A percentile compares a stretch with the other conserved stretches of the same genome.
Evolutionary conservation across 257 asterid genomes (phyloP).

Genomic region (Solanum etuberosum): DNA sequence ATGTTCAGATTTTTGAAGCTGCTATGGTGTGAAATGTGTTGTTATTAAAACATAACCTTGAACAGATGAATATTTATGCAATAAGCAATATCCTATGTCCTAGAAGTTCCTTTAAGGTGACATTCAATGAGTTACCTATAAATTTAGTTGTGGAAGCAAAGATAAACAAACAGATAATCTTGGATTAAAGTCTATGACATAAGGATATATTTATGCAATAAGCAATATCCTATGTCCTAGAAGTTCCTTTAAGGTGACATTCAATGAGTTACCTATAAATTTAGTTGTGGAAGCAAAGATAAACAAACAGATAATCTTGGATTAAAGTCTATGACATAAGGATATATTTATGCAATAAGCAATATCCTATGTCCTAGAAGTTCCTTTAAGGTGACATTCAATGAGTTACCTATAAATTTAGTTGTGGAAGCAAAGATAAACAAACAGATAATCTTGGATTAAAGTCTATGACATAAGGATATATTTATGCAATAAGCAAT

Average conservation of each 20-base stretch:
- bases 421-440: background rate
- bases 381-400: background rate
- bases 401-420: background rate
- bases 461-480: background rate
- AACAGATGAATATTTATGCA: background rate
- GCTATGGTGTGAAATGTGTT: background rate
- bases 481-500: background rate
- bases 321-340: background rate
- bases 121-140: background rate
- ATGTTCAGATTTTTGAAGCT: background rate
- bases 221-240: background rate
- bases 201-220: background rate
- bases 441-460: background rate
- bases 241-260: background rate
- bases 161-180: background rate
- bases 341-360: background rate
- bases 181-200: background rate
- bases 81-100: background rate
- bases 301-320: background rate
- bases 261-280: background rate
- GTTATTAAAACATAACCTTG: background rate
- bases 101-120: background rate
- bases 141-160: background rate
- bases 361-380: background rate
- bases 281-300: background rate